A percentile compares a stretch with the other conserved stretches of the same genome.
phyloP scores from a whole-genome alignment of 768 basidiomycete genomes.

The Rickenella mellea region DNA sequence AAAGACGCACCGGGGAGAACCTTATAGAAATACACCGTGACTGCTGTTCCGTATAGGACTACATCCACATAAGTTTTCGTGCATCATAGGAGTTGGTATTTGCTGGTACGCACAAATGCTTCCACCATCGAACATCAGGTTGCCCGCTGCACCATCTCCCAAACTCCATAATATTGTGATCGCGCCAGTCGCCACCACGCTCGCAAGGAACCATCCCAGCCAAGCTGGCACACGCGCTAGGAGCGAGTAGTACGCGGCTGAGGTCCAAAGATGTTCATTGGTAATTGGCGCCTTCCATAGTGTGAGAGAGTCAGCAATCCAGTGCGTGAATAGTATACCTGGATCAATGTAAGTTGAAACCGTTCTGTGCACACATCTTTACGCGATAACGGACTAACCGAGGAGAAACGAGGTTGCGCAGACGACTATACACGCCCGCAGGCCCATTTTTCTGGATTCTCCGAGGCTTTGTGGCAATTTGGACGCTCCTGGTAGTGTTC shows the following conservation, averaged over 20 bases:
- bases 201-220: slow-evolving; percentile 47
- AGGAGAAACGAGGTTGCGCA: slow-evolving; percentile 74
- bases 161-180: slow-evolving; percentile 71
- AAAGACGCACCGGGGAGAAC: slow-evolving; percentile 64
- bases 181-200: slow-evolving; percentile 49
- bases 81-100: neutral
- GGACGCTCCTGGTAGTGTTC: no score
- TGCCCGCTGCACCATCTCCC: slow-evolving; percentile 66
- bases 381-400: slow-evolving; percentile 32
- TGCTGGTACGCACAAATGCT: slow-evolving; percentile 61
- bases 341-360: slow-evolving; percentile 4
- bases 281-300: slow-evolving; percentile 80
- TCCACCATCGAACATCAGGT: slow-evolving; percentile 87
- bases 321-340: slow-evolving; percentile 82
- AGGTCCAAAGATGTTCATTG: slow-evolving; percentile 77
- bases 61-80: neutral
- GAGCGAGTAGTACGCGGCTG: slow-evolving; percentile 75
- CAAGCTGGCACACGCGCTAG: slow-evolving; percentile 55
- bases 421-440: slow-evolving; percentile 66
- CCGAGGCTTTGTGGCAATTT: no score
- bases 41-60: slow-evolving; percentile 74
- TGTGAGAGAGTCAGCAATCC: slow-evolving; percentile 89
- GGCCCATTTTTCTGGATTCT: slow-evolving; percentile 47
- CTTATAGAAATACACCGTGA: slow-evolving; percentile 63
- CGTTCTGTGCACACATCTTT: neutral